phyloP scores from a whole-genome alignment of 257 asterid genomes.

The Rauvolfia tetraphylla region DNA sequence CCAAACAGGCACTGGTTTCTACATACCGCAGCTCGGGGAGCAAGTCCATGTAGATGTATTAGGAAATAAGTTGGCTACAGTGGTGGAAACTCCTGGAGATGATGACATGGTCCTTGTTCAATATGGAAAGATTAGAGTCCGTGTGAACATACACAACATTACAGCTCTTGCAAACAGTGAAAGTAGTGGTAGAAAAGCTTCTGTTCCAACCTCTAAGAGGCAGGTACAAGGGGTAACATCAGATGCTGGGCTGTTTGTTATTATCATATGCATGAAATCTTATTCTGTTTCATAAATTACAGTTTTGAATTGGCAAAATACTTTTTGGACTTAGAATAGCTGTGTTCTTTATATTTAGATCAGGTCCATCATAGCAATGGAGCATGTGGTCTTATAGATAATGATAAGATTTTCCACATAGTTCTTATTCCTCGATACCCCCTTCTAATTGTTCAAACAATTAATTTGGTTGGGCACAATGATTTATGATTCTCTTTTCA shows the following conservation, averaged over 20 bases:
- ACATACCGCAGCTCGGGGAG: slow-evolving; percentile 65
- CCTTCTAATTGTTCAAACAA: too few species aligned
- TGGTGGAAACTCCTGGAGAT: slow-evolving; percentile 70
- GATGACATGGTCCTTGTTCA: slow-evolving; percentile 76
- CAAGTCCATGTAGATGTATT: slow-evolving; percentile 55
- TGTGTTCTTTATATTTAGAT: not conserved
- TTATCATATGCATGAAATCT: not conserved
- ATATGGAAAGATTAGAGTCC: slow-evolving; percentile 75
- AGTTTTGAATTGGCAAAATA: not conserved
- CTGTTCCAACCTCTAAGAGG: slow-evolving; percentile 37
- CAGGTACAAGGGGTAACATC: slow-evolving; percentile 37
- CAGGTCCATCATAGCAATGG: not conserved
- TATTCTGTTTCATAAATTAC: not conserved
- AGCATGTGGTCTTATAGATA: not conserved
- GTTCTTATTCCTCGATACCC: too few species aligned
- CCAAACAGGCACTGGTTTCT: slow-evolving; percentile 27
- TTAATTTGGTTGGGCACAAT: too few species aligned
- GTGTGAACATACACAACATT: slow-evolving; percentile 42
- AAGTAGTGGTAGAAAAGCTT: slow-evolving; percentile 26
- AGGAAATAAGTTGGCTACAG: slow-evolving; percentile 77
- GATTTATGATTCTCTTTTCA: too few species aligned
- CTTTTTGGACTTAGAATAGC: not conserved
- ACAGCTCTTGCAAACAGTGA: slow-evolving; percentile 32
- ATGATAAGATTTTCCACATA: not conserved
- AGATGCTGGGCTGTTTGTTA: not conserved